Conservation (phyloP, 768 basidiomycete species). For the Russula earlei region DNA sequence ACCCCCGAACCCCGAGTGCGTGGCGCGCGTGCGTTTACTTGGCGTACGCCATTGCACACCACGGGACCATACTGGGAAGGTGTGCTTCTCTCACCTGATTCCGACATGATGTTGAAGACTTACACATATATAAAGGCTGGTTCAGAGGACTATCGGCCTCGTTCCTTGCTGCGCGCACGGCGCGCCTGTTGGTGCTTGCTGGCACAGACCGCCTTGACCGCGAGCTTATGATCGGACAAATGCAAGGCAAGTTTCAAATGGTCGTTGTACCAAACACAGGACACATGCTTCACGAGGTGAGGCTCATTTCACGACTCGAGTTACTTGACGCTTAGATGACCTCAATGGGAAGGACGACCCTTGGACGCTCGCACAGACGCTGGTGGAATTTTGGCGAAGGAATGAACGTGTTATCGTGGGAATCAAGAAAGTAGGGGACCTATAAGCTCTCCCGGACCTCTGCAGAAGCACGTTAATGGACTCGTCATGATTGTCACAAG, state of each 20-base stretch:
- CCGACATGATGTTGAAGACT: background rate
- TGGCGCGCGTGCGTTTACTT: constrained; percentile 40
- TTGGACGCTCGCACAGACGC: constrained; percentile 60
- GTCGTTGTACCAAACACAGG: constrained; percentile 80
- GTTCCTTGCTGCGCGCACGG: constrained; percentile 71
- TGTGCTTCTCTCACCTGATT: constrained; percentile 30
- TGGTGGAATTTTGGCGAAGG: constrained; percentile 85
- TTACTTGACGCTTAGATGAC: background rate
- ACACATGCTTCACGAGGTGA: constrained; percentile 90
- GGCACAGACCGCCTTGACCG: constrained; percentile 90
- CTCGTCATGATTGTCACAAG: background rate
- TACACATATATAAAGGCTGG: constrained; percentile 57
- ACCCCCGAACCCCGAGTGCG: constrained; percentile 27
- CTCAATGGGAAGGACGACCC: constrained; percentile 68
- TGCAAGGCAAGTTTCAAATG: constrained; percentile 87
- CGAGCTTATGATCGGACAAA: constrained; percentile 85
- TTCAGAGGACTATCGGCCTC: constrained; percentile 72
- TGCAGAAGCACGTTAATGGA: too few species aligned
- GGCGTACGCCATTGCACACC: constrained; percentile 77
- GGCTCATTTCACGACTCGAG: constrained; percentile 18
- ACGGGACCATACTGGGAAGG: constrained; percentile 89
- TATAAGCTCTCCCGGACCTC: constrained; percentile 16
- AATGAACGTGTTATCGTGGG: constrained; percentile 66
- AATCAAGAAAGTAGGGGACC: constrained; percentile 49
- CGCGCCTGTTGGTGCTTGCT: constrained; percentile 82